Base-by-base conservation (phyloP, 148 eudicot species). In the Drosera capensis region DNA sequence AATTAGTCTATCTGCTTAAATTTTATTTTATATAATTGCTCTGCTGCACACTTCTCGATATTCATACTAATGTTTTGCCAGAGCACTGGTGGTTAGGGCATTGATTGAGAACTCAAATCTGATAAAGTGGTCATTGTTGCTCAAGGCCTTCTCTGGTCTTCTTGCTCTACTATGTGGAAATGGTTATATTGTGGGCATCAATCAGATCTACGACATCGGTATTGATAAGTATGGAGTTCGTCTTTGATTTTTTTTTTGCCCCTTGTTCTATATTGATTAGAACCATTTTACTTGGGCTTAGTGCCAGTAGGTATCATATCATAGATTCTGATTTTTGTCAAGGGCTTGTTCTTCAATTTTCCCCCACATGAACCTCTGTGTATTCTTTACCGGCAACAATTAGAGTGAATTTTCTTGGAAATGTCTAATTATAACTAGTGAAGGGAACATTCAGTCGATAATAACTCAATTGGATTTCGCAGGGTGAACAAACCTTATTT, bases 121-220 rank as follows among this genome's bases (percentile, higher is more conserved):
- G 67, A 88, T 88, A 64, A 75, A 65, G 62, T 88, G 97, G 97
- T 68, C 97, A 18, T 66, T 88, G 23, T 53, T 80, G 55, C 55
- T 78, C 39, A 88, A 84, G 79, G 97, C 97, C 7, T 46, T 75
- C 20, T 67, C 70, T 56, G 97, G 97, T 51, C 97, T 88, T 55
- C 54, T 84, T 52, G 97, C 94, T 42, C 70, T 88, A 43, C 68
- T 88, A 52, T 88, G 97, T 21, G 97, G 97, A 52, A 88, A 88
- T 70, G 97, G 94, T 52, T 88, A 75, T 62, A 88, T 88, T 40
- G 97, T 88, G 57, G 97, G 97, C 72, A 84, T 88, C 66, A 88
- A 88, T 76, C 97, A 88, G 67, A 88, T 88, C 63, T 88, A 88
- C 71, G 97, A 88, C 73, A 86, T 88, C 60, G 97, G 95, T 49